A percentile compares a stretch with the other conserved stretches of the same genome.
Conservation (phyloP, 1,284 basidiomycete species). For the Sporisorium scitamineum region DNA sequence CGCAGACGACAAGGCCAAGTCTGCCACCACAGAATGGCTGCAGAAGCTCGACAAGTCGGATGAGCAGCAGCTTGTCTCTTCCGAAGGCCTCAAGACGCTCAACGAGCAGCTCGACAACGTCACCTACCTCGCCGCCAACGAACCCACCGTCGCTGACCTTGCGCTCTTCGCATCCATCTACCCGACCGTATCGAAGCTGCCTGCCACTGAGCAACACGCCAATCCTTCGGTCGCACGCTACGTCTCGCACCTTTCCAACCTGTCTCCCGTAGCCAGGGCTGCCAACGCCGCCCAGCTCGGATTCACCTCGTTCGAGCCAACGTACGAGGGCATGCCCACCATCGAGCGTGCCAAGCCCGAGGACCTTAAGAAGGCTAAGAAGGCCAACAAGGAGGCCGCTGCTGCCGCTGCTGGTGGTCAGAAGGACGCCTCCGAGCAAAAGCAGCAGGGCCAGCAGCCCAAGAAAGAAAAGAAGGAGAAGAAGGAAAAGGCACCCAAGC, state of each 20-base stretch:
- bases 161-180: constrained; percentile 66
- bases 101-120: constrained; percentile 54
- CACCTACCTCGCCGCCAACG: constrained; percentile 61
- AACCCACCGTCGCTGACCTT: constrained; percentile 65
- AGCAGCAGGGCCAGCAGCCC: constrained; percentile 33
- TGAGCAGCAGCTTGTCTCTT: constrained; percentile 47
- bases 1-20: constrained; percentile 43
- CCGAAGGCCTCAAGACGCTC: constrained; percentile 57
- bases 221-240: constrained; percentile 66
- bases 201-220: constrained; percentile 61
- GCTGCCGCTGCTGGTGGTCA: constrained; percentile 19
- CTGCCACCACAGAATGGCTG: constrained; percentile 40
- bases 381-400: constrained; percentile 56
- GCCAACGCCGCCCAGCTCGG: constrained; percentile 47
- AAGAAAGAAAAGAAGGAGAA: constrained; percentile 58
- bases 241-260: constrained; percentile 65
- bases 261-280: constrained; percentile 45
- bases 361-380: constrained; percentile 57
- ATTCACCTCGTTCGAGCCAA: constrained; percentile 60
- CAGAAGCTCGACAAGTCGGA: constrained; percentile 43
- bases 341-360: constrained; percentile 59
- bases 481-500: constrained; percentile 62
- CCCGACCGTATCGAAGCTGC: constrained; percentile 59
- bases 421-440: constrained; percentile 25
- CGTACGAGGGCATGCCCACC: constrained; percentile 64